These are phyloP conservation scores for Tetrapisispora fleetii DNA, from an alignment of 805 yeast genomes.

Conservation along the genomic window DNA sequence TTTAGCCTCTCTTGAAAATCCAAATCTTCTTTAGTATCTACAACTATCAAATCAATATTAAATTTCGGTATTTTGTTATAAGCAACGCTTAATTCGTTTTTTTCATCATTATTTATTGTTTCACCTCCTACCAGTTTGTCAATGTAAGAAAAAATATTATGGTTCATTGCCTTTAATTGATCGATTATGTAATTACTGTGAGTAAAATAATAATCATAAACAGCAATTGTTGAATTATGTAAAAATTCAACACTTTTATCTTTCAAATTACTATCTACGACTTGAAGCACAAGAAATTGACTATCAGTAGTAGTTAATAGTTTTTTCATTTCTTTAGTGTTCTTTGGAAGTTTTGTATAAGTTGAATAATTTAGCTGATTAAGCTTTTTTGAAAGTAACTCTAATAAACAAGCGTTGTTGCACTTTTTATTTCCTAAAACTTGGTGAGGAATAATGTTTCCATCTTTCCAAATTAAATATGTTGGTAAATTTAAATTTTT, in stretches of 20 bases:
- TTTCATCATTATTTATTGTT: neutral
- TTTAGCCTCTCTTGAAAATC: neutral
- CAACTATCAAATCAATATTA: neutral
- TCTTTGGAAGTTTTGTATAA: neutral
- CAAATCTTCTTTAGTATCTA: neutral
- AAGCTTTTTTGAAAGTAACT: neutral
- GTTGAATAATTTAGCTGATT: neutral
- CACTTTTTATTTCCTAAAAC: neutral
- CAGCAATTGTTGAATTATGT: neutral
- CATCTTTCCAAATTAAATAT: slow-evolving; percentile 49
- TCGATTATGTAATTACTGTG: neutral
- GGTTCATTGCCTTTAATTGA: neutral
- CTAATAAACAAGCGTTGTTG: neutral
- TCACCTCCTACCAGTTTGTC: neutral
- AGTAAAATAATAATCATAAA: neutral
- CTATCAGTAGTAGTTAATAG: neutral
- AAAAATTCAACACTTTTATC: neutral
- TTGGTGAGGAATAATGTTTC: slow-evolving; percentile 26
- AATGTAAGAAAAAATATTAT: neutral
- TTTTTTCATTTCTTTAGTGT: neutral
- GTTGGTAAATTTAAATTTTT: slow-evolving; percentile 53
- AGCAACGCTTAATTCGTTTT: no score
- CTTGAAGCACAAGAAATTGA: neutral
- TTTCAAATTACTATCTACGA: neutral
- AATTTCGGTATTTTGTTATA: neutral